phyloP scores from a whole-genome alignment of 768 basidiomycete genomes.

The Rhizopogon vinicolor region DNA sequence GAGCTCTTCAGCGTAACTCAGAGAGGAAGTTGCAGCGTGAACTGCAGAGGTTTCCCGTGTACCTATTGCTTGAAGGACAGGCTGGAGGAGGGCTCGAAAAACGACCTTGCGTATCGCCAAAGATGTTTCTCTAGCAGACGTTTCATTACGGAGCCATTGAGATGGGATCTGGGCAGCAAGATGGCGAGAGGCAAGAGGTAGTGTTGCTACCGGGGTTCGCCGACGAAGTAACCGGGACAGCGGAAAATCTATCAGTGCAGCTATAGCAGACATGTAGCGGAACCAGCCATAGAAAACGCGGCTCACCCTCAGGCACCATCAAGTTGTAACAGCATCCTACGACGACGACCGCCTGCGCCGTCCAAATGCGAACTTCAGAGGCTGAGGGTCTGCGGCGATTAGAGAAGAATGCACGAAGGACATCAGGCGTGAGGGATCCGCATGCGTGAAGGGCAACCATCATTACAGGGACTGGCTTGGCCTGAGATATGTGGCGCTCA shows the following conservation, averaged over 20 bases:
- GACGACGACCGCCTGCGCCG: slow-evolving; percentile 46
- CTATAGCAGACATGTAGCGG: slow-evolving; percentile 2
- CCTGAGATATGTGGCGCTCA: background rate
- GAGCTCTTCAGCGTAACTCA: background rate
- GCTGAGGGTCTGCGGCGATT: slow-evolving; percentile 13
- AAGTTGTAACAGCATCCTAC: slow-evolving; percentile 84
- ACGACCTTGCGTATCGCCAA: slow-evolving; percentile 63
- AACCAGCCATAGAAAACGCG: background rate
- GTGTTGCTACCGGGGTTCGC: slow-evolving; percentile 12
- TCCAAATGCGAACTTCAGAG: slow-evolving; percentile 33
- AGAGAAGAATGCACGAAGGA: slow-evolving; percentile 50
- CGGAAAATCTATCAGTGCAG: slow-evolving; percentile 45
- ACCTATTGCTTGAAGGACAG: slow-evolving; percentile 13
- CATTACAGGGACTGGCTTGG: slow-evolving; percentile 38
- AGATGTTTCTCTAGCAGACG: slow-evolving; percentile 29
- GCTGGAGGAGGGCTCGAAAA: slow-evolving; percentile 62
- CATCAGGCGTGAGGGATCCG: slow-evolving; percentile 66
- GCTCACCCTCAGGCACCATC: slow-evolving; percentile 45
- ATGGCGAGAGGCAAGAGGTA: slow-evolving; percentile 46
- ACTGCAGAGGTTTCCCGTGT: background rate
- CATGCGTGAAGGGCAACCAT: slow-evolving; percentile 74
- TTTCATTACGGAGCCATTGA: slow-evolving; percentile 47
- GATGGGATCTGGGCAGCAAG: slow-evolving; percentile 69
- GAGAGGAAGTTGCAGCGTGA: background rate
- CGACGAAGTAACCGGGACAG: slow-evolving; percentile 31